Base-by-base conservation (phyloP, 371 early-diverging fungal species). In the Syncephalastrum contaminatum region DNA sequence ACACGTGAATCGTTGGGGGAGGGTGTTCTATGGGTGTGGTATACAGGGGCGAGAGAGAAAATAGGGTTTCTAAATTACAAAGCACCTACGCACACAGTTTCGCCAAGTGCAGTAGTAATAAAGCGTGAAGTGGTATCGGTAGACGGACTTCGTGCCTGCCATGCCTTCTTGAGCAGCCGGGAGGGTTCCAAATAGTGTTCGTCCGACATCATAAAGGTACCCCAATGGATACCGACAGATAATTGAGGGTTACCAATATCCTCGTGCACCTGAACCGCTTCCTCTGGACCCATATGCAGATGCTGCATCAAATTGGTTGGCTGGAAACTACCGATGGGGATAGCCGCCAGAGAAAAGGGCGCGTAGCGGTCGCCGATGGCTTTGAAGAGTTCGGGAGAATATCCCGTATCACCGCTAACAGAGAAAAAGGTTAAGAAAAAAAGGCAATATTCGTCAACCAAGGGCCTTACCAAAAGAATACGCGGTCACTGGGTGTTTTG, bases 121-220 rank as follows among this genome's bases (percentile, higher is more conserved):
- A 73, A 73, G 18, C 57, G 53, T 30, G 36, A 30, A 48, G 63
- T 68, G 15, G 44, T 40, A 46, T n/a, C 27, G 30, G 51, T 44
- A 40, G 49, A 41, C 46, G 46, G 19, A 48, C 15, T 10, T 25
- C 44, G 30, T 41, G 59, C 54, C 39, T 56, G 43, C 74, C 75
- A 63, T 18, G 62, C 75, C 16, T 25, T 47, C 13, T 57, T 67
- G 43, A 86, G 57, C 24, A 73, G 57, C 25, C 64, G 48, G 5
- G 83, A 84, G 43, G 91, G 89, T 44, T 86, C 88, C 54, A 82
- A 54, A 54, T 83, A 80, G 53, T 81, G 75, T 63, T 90, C 91
- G 56, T 82, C 82, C 13, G 88, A 86, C 77, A 92, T 77, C 64
- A 67, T 64, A 24, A 78, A 78, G 1, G 78, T 78, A 10, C 79